Base-by-base conservation (phyloP, 768 basidiomycete species). In the Leccinum variicolor region DNA sequence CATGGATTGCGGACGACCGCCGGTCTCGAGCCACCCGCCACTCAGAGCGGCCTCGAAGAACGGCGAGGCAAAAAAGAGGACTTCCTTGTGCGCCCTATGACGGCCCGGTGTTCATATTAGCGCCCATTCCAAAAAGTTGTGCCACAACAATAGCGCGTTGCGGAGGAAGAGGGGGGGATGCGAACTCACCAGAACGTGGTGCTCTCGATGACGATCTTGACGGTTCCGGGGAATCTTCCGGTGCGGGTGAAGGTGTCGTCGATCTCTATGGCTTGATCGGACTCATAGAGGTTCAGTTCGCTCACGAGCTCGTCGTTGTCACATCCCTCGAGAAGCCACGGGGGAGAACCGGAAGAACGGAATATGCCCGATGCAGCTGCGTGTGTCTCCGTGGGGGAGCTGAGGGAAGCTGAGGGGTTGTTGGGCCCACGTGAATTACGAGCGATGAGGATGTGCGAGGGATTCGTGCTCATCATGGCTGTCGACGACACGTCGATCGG, bases 11-110 rank as follows among this genome's bases (percentile, higher is more conserved):
- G 87, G 89, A 39, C 89, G 81, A 33, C 86, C 89, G 6, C 86
- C 89, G 6, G 88, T 94, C 74, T 96, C 94, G 13, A 90, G 89
- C 94, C 94, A 96, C 66, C 90, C 84, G 8, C 94, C 94, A 64
- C 91, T 91, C 49, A 96, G 76, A 9, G 92, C 87, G 17, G 91
- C 92, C 72, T 94, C 88, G 71, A 96, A 96, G 79, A 96, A 96
- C 0, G 94, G 92, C n/a, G 92, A 94, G 4, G 93, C 89, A 68
- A 94, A 96, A 73, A 87, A 89, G 6, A 96, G 76, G 28, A 96
- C 84, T 68, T 95, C 93, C 70, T 92, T 94, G 74, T 96, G 94
- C 1, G 89, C 88, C 91, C 91, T 93, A 67, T 47, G 29, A 34
- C 34, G 15, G 29, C 13, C 11, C 46, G 39, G 51, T 54, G 14